These are phyloP conservation scores for Urochloa ruziziensis DNA, from an alignment of 176 grass and related monocot genomes.

Conservation along the genomic window DNA sequence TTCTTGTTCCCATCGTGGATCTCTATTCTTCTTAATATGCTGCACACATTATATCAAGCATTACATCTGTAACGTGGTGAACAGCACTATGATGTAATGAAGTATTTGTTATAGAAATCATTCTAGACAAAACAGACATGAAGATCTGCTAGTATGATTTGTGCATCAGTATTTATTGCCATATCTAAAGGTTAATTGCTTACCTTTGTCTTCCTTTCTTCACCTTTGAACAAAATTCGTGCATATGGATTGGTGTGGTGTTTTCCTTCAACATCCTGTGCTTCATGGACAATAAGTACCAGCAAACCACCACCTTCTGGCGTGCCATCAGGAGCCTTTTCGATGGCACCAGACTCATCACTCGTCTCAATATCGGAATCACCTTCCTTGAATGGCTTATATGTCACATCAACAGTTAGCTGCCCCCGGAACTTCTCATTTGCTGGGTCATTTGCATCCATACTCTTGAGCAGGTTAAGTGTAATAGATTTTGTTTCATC, in stretches of 20 bases:
- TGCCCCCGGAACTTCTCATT: slow-evolving; percentile 77
- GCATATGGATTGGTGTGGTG: slow-evolving; percentile 86
- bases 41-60: slow-evolving; percentile 25
- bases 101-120: background rate
- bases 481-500: slow-evolving; percentile 69
- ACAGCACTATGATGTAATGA: background rate
- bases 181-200: slow-evolving; percentile 2
- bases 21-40: slow-evolving; percentile 81
- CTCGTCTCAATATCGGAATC: slow-evolving; percentile 52
- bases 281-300: slow-evolving; percentile 70
- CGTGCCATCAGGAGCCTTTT: slow-evolving; percentile 76
- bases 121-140: background rate
- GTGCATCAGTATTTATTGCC: background rate
- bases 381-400: slow-evolving; percentile 70
- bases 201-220: slow-evolving; percentile 87
- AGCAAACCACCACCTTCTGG: slow-evolving; percentile 78
- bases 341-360: slow-evolving; percentile 53
- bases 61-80: background rate
- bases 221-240: slow-evolving; percentile 64
- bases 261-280: slow-evolving; percentile 83
- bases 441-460: slow-evolving; percentile 66
- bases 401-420: slow-evolving; percentile 58
- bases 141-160: background rate
- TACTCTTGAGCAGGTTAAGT: slow-evolving; percentile 70
- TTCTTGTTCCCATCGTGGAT: slow-evolving; percentile 77